A percentile compares a stretch with the other conserved stretches of the same genome.
Evolutionary conservation across 176 grass and related monocot genomes (phyloP).

Genomic region (Musa beccarii): DNA sequence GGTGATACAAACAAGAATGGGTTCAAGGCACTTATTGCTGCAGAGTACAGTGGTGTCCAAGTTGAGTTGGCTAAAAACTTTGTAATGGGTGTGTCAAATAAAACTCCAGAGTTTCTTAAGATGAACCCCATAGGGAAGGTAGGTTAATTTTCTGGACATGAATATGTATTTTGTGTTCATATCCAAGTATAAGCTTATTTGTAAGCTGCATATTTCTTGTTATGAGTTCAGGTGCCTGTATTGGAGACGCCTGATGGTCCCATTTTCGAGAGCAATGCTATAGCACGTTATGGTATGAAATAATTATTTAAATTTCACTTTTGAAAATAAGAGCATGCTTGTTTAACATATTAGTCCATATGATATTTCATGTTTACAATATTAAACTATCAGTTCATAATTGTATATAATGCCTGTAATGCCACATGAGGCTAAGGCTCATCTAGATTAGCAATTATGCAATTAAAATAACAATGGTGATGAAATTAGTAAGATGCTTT

Average conservation of each 20-base stretch:
- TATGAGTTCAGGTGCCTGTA: slow-evolving; percentile 49
- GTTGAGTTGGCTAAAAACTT: slow-evolving; percentile 63
- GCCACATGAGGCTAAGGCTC: background rate
- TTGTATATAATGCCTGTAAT: background rate
- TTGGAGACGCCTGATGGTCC: slow-evolving; percentile 68
- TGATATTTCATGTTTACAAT: background rate
- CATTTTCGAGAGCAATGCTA: slow-evolving; percentile 82
- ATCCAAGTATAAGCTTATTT: background rate
- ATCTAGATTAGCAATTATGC: background rate
- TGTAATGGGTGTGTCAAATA: slow-evolving; percentile 80
- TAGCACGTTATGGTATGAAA: slow-evolving; percentile 57
- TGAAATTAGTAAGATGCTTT: background rate
- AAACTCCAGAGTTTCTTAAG: slow-evolving; percentile 61
- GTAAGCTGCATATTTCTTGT: background rate
- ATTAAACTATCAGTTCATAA: background rate
- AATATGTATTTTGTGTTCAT: background rate
- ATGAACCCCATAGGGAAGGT: slow-evolving; percentile 89
- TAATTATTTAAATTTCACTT: background rate
- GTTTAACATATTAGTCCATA: background rate
- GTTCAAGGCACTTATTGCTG: slow-evolving; percentile 62
- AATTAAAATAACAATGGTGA: background rate
- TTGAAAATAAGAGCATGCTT: background rate
- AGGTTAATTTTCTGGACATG: background rate
- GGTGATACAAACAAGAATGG: slow-evolving; percentile 53
- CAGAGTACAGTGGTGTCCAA: slow-evolving; percentile 52